Conservation (phyloP, 306 rosid genomes). For the Begonia peltatifolia region DNA sequence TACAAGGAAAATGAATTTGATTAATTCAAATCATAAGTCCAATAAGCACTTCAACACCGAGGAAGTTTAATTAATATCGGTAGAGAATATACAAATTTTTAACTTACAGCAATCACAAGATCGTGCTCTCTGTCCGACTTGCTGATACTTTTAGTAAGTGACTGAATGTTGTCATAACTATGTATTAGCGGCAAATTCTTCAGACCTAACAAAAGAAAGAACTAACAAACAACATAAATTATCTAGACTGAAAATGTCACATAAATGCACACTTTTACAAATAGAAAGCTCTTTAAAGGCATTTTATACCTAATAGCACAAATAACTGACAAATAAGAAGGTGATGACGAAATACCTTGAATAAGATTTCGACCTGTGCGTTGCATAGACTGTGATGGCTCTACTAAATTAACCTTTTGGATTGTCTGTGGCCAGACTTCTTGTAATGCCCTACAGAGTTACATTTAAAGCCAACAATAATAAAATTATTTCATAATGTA, state of each 20-base stretch:
- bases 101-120: constrained; percentile 92
- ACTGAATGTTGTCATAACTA: constrained; percentile 75
- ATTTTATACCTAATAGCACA: no score
- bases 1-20: constrained; percentile 1
- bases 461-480: constrained; percentile 11
- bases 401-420: constrained; percentile 64
- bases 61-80: neutral
- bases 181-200: constrained; percentile 85
- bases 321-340: neutral
- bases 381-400: constrained; percentile 94
- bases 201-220: constrained; percentile 35
- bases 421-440: constrained; percentile 86
- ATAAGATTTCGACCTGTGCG: constrained; percentile 71
- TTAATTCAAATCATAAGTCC: no score
- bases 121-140: constrained; percentile 81
- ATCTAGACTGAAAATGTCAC: neutral
- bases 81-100: neutral
- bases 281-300: no score
- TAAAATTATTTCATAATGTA: neutral
- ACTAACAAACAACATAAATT: neutral
- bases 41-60: neutral
- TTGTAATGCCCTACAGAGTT: constrained; percentile 58
- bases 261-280: no score
- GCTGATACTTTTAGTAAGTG: constrained; percentile 36
- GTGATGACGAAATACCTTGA: constrained; percentile 33